A percentile compares a stretch with the other conserved stretches of the same genome.
phyloP scores from a whole-genome alignment of 1,284 basidiomycete genomes.

The Naganishia cerealis region DNA sequence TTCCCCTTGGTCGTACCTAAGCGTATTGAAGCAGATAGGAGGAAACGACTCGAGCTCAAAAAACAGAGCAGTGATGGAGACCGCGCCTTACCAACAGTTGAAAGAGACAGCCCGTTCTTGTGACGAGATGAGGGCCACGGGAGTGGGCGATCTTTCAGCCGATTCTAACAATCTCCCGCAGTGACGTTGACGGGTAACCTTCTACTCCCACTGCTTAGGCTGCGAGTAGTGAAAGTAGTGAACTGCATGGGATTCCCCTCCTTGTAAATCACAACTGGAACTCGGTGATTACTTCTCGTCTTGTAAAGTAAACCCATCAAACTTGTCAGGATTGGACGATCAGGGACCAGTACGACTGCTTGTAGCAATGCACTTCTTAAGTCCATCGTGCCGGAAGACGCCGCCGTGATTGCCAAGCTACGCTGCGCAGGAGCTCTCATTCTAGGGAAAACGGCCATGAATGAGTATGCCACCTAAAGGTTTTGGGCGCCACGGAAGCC shows the following conservation, averaged over 20 bases:
- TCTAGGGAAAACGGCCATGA: constrained; percentile 45
- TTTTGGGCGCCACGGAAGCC: not conserved
- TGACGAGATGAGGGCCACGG: constrained; percentile 4
- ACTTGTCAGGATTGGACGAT: not conserved
- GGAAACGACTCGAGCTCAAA: constrained; percentile 14
- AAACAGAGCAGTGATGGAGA: constrained; percentile 22
- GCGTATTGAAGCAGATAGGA: constrained; percentile 12
- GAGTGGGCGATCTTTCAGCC: not conserved
- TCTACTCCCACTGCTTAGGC: no score
- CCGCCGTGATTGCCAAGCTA: constrained; percentile 31
- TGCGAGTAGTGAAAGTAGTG: no score
- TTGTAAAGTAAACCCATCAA: not conserved
- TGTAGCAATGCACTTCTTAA: constrained; percentile 13
- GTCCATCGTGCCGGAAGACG: constrained; percentile 13
- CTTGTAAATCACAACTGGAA: constrained; percentile 17
- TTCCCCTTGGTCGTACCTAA: no score
- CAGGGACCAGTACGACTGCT: constrained; percentile 17
- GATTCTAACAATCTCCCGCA: no score
- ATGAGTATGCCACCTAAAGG: constrained; percentile 36
- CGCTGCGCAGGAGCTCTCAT: constrained; percentile 41
- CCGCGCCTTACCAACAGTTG: not conserved
- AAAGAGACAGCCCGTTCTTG: not conserved
- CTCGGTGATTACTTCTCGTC: not conserved
- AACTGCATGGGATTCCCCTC: constrained; percentile 19
- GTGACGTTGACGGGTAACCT: no score